Percentiles rank a stretch among this genome's conserved stretches.
Evolutionary conservation across 2,329 filamentous ascomycete genomes (phyloP).

Genomic region (Apiospora marii): DNA sequence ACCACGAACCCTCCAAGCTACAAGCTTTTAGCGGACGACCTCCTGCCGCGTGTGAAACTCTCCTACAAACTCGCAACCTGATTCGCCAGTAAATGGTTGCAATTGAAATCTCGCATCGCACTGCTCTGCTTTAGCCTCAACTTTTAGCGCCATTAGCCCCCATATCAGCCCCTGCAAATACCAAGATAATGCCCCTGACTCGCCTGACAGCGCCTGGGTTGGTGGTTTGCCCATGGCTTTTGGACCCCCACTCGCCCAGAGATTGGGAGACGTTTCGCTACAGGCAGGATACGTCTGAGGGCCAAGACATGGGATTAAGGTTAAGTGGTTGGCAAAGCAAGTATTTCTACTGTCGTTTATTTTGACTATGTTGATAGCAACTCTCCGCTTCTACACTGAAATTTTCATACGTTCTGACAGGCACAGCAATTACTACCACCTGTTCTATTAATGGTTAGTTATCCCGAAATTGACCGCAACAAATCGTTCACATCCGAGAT

Average conservation of each 20-base stretch:
- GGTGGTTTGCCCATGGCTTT: constrained; percentile 7
- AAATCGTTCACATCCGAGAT: too few species aligned
- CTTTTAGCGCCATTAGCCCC: constrained; percentile 2
- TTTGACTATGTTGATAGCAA: neutral
- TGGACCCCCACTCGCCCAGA: constrained; percentile 7
- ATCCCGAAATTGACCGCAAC: too few species aligned
- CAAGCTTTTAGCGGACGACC: constrained; percentile 19
- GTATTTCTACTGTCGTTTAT: neutral
- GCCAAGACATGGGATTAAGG: neutral
- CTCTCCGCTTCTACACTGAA: too few species aligned
- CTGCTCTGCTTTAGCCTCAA: constrained; percentile 14
- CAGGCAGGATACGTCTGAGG: neutral
- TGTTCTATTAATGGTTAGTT: too few species aligned
- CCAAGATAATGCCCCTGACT: neutral
- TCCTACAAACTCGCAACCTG: neutral
- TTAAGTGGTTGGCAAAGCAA: neutral
- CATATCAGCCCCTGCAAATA: neutral
- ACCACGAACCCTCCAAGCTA: constrained; percentile 6
- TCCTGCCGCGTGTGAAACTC: neutral
- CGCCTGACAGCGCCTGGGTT: neutral
- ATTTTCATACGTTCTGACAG: too few species aligned
- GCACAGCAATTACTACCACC: too few species aligned
- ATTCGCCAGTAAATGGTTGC: neutral
- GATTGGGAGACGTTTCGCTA: constrained; percentile 6
- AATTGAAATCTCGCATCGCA: constrained; percentile 19